These are phyloP conservation scores for Camellia japonica DNA, from an alignment of 148 eudicot genomes.

Conservation along the genomic window DNA sequence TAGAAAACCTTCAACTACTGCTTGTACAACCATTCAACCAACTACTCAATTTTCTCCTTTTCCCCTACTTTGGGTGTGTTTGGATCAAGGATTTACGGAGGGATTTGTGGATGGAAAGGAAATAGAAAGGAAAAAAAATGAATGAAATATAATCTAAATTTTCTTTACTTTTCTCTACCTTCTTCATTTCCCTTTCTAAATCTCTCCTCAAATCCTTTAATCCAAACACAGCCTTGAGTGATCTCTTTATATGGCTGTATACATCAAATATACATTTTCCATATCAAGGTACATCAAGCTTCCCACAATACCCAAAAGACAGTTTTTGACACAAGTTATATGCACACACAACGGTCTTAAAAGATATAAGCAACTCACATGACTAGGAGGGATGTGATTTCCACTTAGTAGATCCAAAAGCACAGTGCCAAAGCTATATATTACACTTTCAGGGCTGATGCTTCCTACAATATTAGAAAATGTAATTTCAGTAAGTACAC, in stretches of 20 bases:
- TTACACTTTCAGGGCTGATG: conserved; percentile 82
- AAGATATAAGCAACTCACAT: conserved; percentile 44
- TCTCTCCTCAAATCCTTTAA: too few species aligned
- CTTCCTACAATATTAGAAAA: conserved; percentile 51
- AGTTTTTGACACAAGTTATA: neutral
- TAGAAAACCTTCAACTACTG: neutral
- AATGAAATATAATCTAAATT: too few species aligned
- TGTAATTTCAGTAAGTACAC: conserved; percentile 6
- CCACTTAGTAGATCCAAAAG: conserved; percentile 86
- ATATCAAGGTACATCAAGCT: conserved; percentile 1
- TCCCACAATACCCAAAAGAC: neutral
- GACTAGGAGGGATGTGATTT: conserved; percentile 94
- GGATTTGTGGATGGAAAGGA: too few species aligned
- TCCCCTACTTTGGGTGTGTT: neutral
- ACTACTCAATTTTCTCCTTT: neutral
- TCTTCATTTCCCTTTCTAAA: too few species aligned
- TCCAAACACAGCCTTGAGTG: too few species aligned
- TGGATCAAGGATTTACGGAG: too few species aligned
- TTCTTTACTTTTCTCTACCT: too few species aligned
- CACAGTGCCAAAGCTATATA: conserved; percentile 84
- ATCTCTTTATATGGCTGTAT: neutral
- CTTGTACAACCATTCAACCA: neutral
- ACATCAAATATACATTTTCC: neutral
- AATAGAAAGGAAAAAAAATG: too few species aligned
- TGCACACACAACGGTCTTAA: neutral